phyloP scores from a whole-genome alignment of 108 stramenopile species.

The Pseudonitzschia pungens region DNA sequence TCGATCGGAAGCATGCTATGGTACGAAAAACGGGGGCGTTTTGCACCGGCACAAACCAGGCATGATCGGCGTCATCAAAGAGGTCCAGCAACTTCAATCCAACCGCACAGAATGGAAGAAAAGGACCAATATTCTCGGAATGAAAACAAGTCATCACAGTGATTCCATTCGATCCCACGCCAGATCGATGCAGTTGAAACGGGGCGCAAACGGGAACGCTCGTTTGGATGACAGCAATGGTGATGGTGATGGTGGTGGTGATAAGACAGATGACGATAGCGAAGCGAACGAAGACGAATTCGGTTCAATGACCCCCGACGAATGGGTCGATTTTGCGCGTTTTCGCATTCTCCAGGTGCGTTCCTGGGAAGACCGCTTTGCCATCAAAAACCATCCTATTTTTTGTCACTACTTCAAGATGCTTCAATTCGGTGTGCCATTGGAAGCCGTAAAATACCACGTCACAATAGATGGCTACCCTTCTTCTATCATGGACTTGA shows the following conservation, averaged over 20 bases:
- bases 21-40: neutral
- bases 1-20: conserved; percentile 17
- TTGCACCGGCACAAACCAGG: neutral
- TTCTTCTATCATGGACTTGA: conserved; percentile 67
- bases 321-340: conserved; percentile 18
- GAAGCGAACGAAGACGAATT: conserved; percentile 11
- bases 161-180: neutral
- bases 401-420: conserved; percentile 79
- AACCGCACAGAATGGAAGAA: conserved; percentile 26
- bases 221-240: neutral
- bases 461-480: conserved; percentile 58
- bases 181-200: neutral
- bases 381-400: conserved; percentile 67
- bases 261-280: neutral
- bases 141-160: conserved; percentile 6
- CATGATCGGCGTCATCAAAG: conserved; percentile 23
- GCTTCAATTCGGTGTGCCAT: conserved; percentile 64
- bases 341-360: conserved; percentile 18
- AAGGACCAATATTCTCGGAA: conserved; percentile 21
- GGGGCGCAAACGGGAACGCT: neutral
- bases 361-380: conserved; percentile 41
- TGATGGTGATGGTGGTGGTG: neutral
- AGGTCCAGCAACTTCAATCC: conserved; percentile 30
- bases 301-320: conserved; percentile 7
- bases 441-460: conserved; percentile 68